Evolutionary conservation across 768 basidiomycete species (phyloP).

Genomic region (Amanita rimosa): DNA sequence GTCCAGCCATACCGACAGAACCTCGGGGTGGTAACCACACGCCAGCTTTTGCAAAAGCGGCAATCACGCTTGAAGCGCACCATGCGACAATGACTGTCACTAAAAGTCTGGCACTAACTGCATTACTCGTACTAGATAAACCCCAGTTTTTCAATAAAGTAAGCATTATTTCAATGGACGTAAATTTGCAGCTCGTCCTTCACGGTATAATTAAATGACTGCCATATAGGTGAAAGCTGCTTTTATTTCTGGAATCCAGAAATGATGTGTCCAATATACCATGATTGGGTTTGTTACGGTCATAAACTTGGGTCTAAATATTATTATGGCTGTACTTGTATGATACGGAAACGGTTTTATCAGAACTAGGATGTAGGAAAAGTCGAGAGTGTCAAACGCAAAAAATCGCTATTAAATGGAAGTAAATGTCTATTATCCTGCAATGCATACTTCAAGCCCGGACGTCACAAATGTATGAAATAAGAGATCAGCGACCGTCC

Average conservation of each 20-base stretch:
- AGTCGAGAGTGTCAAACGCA: background rate
- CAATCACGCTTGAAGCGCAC: conserved; percentile 52
- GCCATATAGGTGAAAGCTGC: conserved; percentile 13
- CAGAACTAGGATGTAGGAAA: background rate
- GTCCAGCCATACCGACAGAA: conserved; percentile 58
- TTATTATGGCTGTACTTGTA: conserved; percentile 7
- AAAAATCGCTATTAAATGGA: background rate
- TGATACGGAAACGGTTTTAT: background rate
- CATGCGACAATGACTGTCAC: conserved; percentile 41
- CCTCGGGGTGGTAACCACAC: conserved; percentile 72
- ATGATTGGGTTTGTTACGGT: background rate
- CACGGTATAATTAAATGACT: background rate
- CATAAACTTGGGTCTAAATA: background rate
- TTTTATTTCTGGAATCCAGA: conserved; percentile 10
- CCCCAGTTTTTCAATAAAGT: conserved; percentile 47
- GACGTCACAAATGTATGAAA: background rate
- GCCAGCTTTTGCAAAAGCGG: conserved; percentile 48
- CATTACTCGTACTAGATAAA: conserved; percentile 48
- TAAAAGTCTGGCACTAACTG: conserved; percentile 53
- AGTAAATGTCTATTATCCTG: background rate
- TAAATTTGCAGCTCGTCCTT: background rate
- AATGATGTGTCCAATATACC: background rate
- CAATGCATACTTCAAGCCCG: background rate
- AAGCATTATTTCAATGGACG: conserved; percentile 6
- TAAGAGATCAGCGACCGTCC: background rate